A percentile compares a stretch with the other conserved stretches of the same genome.
Evolutionary conservation across 2,329 filamentous ascomycete genomes (phyloP).

Genomic region (Capronia americana): DNA sequence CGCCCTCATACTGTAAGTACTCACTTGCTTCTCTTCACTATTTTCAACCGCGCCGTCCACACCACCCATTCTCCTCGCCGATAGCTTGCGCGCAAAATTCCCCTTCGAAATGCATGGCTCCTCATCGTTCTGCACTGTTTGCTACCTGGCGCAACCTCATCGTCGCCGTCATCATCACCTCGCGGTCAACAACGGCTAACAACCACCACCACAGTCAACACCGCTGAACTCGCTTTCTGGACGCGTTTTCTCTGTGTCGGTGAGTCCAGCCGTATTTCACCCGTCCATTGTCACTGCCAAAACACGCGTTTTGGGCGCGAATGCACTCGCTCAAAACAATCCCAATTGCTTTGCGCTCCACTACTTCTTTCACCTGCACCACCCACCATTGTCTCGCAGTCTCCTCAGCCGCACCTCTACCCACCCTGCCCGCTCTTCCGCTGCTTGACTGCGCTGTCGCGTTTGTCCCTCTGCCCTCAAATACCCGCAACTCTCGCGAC

Average conservation of each 20-base stretch:
- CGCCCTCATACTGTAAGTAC: slow-evolving; percentile 35
- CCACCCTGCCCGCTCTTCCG: not conserved
- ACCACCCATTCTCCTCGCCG: slow-evolving; percentile 23
- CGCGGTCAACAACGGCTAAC: slow-evolving; percentile 45
- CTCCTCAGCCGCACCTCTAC: not conserved
- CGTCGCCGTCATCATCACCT: slow-evolving; percentile 35
- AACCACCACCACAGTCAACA: slow-evolving; percentile 41
- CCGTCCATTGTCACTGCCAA: slow-evolving; percentile 10
- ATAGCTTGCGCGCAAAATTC: slow-evolving; percentile 35
- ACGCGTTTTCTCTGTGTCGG: slow-evolving; percentile 34
- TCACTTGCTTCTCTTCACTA: slow-evolving; percentile 29
- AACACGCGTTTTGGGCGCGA: slow-evolving; percentile 34
- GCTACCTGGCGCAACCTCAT: slow-evolving; percentile 34
- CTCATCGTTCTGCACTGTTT: slow-evolving; percentile 32
- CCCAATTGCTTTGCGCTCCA: slow-evolving; percentile 18
- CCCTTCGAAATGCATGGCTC: slow-evolving; percentile 37
- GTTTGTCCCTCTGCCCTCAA: not conserved
- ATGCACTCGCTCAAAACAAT: slow-evolving; percentile 28
- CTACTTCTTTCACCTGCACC: slow-evolving; percentile 4
- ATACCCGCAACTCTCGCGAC: not conserved
- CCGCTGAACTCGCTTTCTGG: slow-evolving; percentile 18
- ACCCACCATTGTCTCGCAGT: slow-evolving; percentile 12
- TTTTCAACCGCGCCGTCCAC: slow-evolving; percentile 28
- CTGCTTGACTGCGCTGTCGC: not conserved
- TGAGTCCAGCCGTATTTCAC: slow-evolving; percentile 16